phyloP scores from a whole-genome alignment of 345 rosid genomes.

The Camelina sativa region DNA sequence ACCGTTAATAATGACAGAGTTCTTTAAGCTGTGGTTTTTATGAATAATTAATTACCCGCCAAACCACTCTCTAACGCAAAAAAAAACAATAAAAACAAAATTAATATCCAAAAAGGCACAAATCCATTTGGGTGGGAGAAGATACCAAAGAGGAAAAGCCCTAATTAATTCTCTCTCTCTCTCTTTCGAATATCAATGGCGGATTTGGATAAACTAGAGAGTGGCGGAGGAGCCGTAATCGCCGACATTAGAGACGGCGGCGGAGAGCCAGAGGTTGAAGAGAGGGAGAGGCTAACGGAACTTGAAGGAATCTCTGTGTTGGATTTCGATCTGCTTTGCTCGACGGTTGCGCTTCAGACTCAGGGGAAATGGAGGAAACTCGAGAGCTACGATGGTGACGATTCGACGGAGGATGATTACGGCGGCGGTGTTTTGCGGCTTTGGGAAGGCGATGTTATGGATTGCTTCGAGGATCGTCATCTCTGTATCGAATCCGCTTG shows the following conservation, averaged over 20 bases:
- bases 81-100: not conserved
- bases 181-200: conserved; percentile 48
- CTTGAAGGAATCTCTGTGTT: conserved; percentile 68
- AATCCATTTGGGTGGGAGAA: conserved; percentile 31
- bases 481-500: conserved; percentile 79
- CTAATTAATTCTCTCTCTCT: not conserved
- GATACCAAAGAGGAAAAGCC: conserved; percentile 36
- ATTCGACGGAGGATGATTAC: conserved; percentile 47
- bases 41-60: conserved; percentile 54
- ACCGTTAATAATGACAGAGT: conserved; percentile 34
- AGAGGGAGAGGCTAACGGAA: conserved; percentile 49
- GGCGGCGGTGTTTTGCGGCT: conserved; percentile 77
- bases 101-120: conserved; percentile 25
- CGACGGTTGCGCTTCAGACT: conserved; percentile 89
- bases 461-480: conserved; percentile 78
- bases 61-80: conserved; percentile 15
- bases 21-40: conserved; percentile 31
- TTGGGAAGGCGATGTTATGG: conserved; percentile 95
- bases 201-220: conserved; percentile 48
- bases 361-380: conserved; percentile 79
- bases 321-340: conserved; percentile 90
- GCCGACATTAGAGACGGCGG: conserved; percentile 3
- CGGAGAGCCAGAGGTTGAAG: conserved; percentile 22
- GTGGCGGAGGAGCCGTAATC: conserved; percentile 16
- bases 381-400: conserved; percentile 44